Conservation (phyloP, 2,329 filamentous ascomycete genomes). For the Calonectria multiphialidica region DNA sequence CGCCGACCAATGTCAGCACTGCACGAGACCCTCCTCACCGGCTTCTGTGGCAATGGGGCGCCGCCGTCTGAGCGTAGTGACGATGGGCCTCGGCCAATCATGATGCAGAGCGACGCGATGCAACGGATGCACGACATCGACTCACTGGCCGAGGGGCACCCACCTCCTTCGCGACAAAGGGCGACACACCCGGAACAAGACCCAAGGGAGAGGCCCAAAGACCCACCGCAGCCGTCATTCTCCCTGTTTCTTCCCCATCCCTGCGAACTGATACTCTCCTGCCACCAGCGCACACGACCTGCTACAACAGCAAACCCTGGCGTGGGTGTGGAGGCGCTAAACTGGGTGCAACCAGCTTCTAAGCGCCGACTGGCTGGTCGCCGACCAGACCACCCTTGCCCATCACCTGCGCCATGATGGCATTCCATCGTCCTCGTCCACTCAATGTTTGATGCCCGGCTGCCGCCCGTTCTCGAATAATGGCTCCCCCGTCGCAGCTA, state of each 20-base stretch:
- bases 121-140: conserved; percentile 54
- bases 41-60: conserved; percentile 45
- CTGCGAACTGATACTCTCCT: conserved; percentile 22
- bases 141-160: conserved; percentile 56
- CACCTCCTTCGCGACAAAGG: conserved; percentile 18
- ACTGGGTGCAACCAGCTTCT: conserved; percentile 38
- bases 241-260: conserved; percentile 19
- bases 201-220: conserved; percentile 8
- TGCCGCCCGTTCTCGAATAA: conserved; percentile 34
- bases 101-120: background rate
- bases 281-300: conserved; percentile 14
- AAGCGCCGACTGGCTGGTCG: conserved; percentile 52
- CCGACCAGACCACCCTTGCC: conserved; percentile 43
- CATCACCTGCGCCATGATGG: conserved; percentile 47
- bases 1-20: conserved; percentile 48
- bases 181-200: conserved; percentile 1
- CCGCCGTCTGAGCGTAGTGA: conserved; percentile 11
- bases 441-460: conserved; percentile 35
- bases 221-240: conserved; percentile 41
- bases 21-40: conserved; percentile 44
- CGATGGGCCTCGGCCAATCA: conserved; percentile 17
- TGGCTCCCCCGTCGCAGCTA: conserved; percentile 13
- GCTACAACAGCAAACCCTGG: conserved; percentile 23
- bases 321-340: conserved; percentile 43
- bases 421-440: conserved; percentile 41